phyloP scores from a whole-genome alignment of 2,329 filamentous ascomycete genomes.

The Fusarium austroafricanum region DNA sequence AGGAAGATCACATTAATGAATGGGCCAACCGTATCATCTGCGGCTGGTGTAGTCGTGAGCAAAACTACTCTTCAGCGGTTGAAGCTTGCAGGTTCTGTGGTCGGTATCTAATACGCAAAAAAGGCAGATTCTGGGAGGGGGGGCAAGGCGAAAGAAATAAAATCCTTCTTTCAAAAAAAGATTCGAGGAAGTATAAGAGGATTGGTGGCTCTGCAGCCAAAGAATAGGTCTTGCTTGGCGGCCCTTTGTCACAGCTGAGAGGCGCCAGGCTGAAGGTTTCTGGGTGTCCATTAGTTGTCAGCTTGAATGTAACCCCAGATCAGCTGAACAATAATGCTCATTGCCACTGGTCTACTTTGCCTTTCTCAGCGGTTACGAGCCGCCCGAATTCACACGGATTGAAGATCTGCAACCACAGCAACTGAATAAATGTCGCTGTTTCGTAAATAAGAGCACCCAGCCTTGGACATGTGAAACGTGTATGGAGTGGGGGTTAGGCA shows the following conservation, averaged over 20 bases:
- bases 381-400: constrained; percentile 14
- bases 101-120: constrained; percentile 73
- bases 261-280: constrained; percentile 15
- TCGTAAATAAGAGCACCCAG: constrained; percentile 14
- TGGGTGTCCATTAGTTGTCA: constrained; percentile 16
- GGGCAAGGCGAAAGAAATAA: too few species aligned
- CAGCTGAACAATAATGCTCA: constrained; percentile 20
- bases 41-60: constrained; percentile 82
- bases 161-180: too few species aligned
- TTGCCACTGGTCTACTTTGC: constrained; percentile 6
- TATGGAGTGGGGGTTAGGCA: constrained; percentile 22
- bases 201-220: constrained; percentile 54
- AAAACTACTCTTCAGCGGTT: constrained; percentile 73
- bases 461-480: constrained; percentile 35
- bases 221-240: constrained; percentile 4
- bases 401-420: constrained; percentile 21
- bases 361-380: constrained; percentile 32
- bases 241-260: constrained; percentile 20
- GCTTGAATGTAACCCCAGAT: constrained; percentile 32
- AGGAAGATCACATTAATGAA: constrained; percentile 78
- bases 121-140: constrained; percentile 80
- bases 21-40: constrained; percentile 89
- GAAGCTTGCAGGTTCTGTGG: constrained; percentile 82
- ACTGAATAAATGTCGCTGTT: constrained; percentile 11
- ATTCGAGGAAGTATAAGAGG: constrained; percentile 76